These are phyloP conservation scores for Kazachstania psychrophila DNA, from an alignment of 805 yeast species.

Conservation along the genomic window DNA sequence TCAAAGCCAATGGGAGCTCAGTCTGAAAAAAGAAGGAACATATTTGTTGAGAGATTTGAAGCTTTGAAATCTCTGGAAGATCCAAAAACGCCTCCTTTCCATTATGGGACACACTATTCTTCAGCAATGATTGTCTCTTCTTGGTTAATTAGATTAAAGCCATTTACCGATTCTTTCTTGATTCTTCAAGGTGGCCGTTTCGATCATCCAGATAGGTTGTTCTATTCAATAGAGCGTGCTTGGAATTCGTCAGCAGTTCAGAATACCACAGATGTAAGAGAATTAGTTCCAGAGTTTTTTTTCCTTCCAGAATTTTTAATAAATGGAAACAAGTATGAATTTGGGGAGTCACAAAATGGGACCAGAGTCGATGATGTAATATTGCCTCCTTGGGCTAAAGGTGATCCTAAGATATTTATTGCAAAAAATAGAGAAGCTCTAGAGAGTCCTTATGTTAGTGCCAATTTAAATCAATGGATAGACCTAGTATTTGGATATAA, in stretches of 20 bases:
- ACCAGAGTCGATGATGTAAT: constrained; percentile 48
- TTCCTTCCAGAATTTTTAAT: constrained; percentile 69
- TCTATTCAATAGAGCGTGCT: constrained; percentile 63
- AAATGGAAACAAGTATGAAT: constrained; percentile 56
- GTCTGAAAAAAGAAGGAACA: constrained; percentile 44
- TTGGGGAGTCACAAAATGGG: constrained; percentile 63
- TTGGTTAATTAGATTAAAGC: constrained; percentile 64
- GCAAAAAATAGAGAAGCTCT: constrained; percentile 72
- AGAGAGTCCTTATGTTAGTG: constrained; percentile 73
- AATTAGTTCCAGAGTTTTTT: constrained; percentile 77
- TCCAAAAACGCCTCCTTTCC: constrained; percentile 62
- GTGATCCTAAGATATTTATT: constrained; percentile 65
- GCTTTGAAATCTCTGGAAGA: constrained; percentile 58
- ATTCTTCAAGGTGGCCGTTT: constrained; percentile 79
- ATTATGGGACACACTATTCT: constrained; percentile 88
- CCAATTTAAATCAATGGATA: constrained; percentile 73
- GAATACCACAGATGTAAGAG: constrained; percentile 81
- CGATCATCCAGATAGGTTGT: constrained; percentile 80
- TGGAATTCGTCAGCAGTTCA: constrained; percentile 76
- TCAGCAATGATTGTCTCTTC: constrained; percentile 90
- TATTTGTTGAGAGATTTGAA: constrained; percentile 63
- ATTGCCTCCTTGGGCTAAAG: constrained; percentile 78
- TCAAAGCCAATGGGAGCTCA: constrained; percentile 93
- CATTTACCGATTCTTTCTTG: constrained; percentile 71
- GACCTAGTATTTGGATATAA: constrained; percentile 76